A percentile compares a stretch with the other conserved stretches of the same genome.
These are phyloP conservation scores for Apiospora marii DNA, from an alignment of 2,329 filamentous ascomycete genomes.

Conservation along the genomic window DNA sequence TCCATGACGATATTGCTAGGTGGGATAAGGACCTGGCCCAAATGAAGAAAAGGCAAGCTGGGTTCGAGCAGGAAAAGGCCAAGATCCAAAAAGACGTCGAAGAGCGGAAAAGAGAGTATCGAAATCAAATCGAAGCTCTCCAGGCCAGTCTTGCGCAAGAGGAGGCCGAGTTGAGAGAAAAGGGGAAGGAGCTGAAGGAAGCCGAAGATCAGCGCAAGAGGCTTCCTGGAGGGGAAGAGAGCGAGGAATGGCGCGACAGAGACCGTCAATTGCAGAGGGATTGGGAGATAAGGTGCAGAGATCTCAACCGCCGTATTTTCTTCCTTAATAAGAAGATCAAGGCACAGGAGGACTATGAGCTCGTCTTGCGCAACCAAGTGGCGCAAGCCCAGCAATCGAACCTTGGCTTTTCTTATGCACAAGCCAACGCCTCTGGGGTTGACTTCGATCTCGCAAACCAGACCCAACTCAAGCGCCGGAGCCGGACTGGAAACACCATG, in stretches of 20 bases:
- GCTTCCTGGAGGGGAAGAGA: constrained; percentile 67
- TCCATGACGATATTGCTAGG: constrained; percentile 73
- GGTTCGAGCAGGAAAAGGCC: constrained; percentile 62
- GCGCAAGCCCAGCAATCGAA: constrained; percentile 51
- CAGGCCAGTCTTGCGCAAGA: constrained; percentile 71
- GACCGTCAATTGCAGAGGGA: constrained; percentile 61
- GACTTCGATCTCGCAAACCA: constrained; percentile 56
- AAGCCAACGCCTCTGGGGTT: constrained; percentile 51
- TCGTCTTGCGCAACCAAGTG: constrained; percentile 56
- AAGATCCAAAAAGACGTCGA: constrained; percentile 60
- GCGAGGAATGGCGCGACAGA: constrained; percentile 62
- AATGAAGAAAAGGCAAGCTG: constrained; percentile 63
- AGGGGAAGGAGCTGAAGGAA: constrained; percentile 74
- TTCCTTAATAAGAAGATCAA: constrained; percentile 52
- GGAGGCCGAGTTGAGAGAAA: constrained; percentile 77
- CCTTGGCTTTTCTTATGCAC: constrained; percentile 53
- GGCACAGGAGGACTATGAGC: constrained; percentile 53
- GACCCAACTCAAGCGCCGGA: constrained; percentile 56
- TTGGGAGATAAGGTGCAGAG: constrained; percentile 62
- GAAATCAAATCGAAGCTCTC: constrained; percentile 63
- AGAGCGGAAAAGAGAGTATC: constrained; percentile 58
- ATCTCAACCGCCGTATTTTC: constrained; percentile 59
- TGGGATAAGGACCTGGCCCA: constrained; percentile 70
- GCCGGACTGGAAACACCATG: constrained; percentile 56
- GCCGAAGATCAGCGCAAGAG: constrained; percentile 75